A percentile compares a stretch with the other conserved stretches of the same genome.
Conservation (phyloP, 768 basidiomycete genomes). For the Amanita molliuscula region DNA sequence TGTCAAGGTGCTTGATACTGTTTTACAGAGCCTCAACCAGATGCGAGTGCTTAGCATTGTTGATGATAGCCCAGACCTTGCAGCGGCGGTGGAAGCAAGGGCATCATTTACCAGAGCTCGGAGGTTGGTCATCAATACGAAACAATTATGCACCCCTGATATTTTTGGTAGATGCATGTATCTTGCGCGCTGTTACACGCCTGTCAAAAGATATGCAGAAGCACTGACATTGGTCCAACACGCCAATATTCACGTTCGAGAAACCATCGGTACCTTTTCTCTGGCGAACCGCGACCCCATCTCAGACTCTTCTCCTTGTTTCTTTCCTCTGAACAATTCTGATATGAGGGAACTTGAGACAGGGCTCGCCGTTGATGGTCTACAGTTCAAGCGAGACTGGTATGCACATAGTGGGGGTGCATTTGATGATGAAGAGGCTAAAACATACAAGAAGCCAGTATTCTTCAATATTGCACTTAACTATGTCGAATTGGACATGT, state of each 20-base stretch:
- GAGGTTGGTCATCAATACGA: conserved; percentile 32
- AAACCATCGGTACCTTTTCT: conserved; percentile 45
- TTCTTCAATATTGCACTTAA: conserved; percentile 95
- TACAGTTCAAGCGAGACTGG: conserved; percentile 64
- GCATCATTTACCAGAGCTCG: conserved; percentile 66
- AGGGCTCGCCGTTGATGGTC: conserved; percentile 33
- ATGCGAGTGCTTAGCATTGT: conserved; percentile 78
- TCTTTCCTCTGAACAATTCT: conserved; percentile 41
- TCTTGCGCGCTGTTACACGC: conserved; percentile 66
- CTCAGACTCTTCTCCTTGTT: conserved; percentile 28
- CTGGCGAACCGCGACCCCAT: conserved; percentile 38
- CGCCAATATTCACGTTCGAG: conserved; percentile 64
- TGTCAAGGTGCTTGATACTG: conserved; percentile 80
- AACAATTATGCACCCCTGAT: background rate
- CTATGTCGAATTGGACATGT: conserved; percentile 83
- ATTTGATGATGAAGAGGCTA: conserved; percentile 25
- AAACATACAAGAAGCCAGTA: conserved; percentile 66
- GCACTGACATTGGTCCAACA: conserved; percentile 63
- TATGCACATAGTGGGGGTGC: conserved; percentile 68
- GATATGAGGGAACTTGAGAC: conserved; percentile 44
- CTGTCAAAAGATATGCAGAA: conserved; percentile 63
- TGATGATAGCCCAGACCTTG: conserved; percentile 80
- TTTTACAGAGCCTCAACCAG: conserved; percentile 76
- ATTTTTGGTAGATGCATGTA: conserved; percentile 48
- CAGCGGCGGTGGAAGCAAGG: conserved; percentile 67